Evolutionary conservation across 108 stramenopile genomes (phyloP), one percentile per base, ranked within the genome.

Genomic region (Pelagomonas calceolata): DNA sequence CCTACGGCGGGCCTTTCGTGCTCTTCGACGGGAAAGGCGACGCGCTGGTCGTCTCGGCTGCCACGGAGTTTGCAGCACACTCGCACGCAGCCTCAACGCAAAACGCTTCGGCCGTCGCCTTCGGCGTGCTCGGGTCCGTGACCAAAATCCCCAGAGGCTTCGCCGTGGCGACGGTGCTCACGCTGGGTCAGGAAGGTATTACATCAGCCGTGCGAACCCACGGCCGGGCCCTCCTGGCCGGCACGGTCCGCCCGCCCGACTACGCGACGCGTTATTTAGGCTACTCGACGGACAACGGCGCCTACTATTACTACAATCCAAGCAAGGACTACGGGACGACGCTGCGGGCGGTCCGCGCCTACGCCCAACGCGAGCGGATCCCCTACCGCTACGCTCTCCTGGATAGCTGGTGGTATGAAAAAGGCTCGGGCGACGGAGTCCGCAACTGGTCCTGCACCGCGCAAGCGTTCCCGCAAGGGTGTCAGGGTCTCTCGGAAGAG

Each of bases 261-360:
- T 65, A 64, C 43, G 30, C 71, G 30, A 64, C 65, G 26, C n/a
- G 21, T 4, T 72, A 72, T 30, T 34, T 73, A 0, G 66, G 66
- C 67, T 81, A 78, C 46, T 35, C 33, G 18, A 82, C 81, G 10
- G 78, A 82, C 73, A 82, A 82, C 73, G 81, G 81, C 35, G 81
- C 78, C 33, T 82, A 77, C 68, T 78, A 78, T 46, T 80, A 84
- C 66, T 84, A 84, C 67, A 39, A 7, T 0, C 51, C 51, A 3
- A 60, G 29, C 51, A 26, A 26, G 21, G 73, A 21, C 68, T 78
- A 78, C 64, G 69, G 76, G 65, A 72, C 74, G 26, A 75, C 77
- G 0, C 70, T 83, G 18, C 36, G 68, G 7, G 68, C 26, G 4
- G 70, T 84, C n/a, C 37, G 74, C 7, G 71, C 64, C 14, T 32